Evolutionary conservation across 1,139 yeast species (phyloP), one percentile per base, ranked within the genome.

Genomic region (Taphrina sp.): DNA sequence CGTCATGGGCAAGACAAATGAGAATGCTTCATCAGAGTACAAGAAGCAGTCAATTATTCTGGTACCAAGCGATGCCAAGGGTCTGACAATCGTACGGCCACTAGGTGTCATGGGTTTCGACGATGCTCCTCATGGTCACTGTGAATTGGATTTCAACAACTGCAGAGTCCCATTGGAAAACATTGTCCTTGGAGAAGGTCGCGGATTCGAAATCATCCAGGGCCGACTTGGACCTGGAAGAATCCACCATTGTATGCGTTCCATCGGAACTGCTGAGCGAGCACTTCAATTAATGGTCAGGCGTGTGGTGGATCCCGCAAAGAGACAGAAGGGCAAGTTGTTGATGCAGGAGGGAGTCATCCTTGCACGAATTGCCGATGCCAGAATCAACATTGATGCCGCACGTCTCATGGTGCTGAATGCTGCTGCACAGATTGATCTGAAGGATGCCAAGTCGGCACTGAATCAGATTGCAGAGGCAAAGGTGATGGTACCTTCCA

Each of bases 41-140:
- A 67, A 66, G 47, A 83, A 82, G 67, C 88, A 83, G 65, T 74
- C 84, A 2, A 81, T 83, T 17, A 67, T 83, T 52, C 75, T 82
- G 28, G 70, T 82, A 51, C 85, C 83, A 62, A 74, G 80, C 1
- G 72, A 79, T 58, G 75, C 74, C 3, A 73, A 81, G 0, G 85
- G 85, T 2, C 83, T 78, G 33, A 71, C 68, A 42, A 65, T 81
- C 42, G 66, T 78, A 36, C 74, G 87, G 53, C 84, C 86, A 4
- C 72, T 82, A 65, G 63, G 67, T 10, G 82, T 82, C 1, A 78
- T 79, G 65, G 87, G 87, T 7, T 81, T 73, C 62, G 87, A 82
- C 64, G 87, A 82, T 65, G 86, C 86, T 33, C 88, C 88, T 4
- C 87, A 82, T 65, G 88, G 88, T 7, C 88, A 82, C 65, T 78